Evolutionary conservation across 2,329 filamentous ascomycete species (phyloP), one percentile per base, ranked within the genome.

Genomic region (Hypoxylon sp.): DNA sequence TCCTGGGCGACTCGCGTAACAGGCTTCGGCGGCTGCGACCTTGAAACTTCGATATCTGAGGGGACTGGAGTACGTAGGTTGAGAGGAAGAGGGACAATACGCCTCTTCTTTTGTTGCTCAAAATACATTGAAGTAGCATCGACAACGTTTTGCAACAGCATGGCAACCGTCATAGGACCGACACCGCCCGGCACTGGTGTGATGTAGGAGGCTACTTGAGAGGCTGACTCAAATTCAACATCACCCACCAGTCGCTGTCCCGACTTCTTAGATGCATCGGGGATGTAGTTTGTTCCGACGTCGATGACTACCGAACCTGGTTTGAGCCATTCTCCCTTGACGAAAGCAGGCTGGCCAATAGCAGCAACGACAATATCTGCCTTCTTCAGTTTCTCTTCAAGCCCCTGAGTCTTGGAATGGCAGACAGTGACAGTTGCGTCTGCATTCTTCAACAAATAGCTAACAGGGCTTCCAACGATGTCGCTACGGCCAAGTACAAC

Each of bases 111-210:
- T 78, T 96, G 91, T 65, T 87, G 87, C 69, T 96, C 92, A 69
- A 96, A 96, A 75, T 93, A 94, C 61, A 87, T 82, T 50, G 89
- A 91, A 33, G 96, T 91, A 32, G 95, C 90, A 72, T 95, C 91
- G 58, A 98, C 91, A 7, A 98, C 94, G 76, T 99, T 99, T 79
- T 97, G 92, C 73, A 99, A 83, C 49, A 99, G 85, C 96, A 99
- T 99, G 64, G 96, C 96, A 68, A 99, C 94, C 2, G 96, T 99
- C 96, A 99, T 99, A 52, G 96, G 96, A 0, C 96, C 96, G 63
- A 99, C 96, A 78, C 96, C 96, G 61, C 96, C 96, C 1, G 96
- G 96, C 1, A 99, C 96, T 0, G 96, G 96, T 2, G 96, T 99
- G 75, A 99, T 97, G 74, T 92, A 87, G 2, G 94, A 97, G 18